Evolutionary conservation across 2,329 filamentous ascomycete genomes (phyloP).

Genomic region (Alternaria sp.): DNA sequence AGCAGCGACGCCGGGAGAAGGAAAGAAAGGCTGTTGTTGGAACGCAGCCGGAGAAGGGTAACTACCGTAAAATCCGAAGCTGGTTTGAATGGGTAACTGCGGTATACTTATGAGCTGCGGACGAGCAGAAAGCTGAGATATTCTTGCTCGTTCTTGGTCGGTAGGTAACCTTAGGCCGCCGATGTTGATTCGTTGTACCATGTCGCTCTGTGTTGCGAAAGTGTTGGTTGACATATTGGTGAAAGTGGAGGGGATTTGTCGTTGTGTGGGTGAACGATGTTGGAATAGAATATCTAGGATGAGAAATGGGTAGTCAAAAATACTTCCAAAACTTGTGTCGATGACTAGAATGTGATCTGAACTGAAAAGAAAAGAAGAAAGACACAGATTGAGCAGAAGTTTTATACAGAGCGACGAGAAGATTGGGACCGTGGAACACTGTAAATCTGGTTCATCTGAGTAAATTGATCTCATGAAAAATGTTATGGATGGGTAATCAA

Average conservation of each 20-base stretch:
- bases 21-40: neutral
- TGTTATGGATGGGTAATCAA: neutral
- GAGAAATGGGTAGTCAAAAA: neutral
- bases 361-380: neutral
- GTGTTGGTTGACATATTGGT: neutral
- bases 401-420: neutral
- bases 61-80: neutral
- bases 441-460: neutral
- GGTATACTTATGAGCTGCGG: neutral
- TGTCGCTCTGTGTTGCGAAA: neutral
- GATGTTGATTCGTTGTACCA: neutral
- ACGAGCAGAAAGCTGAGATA: conserved; percentile 1
- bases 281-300: neutral
- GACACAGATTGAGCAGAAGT: neutral
- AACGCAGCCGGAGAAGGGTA: neutral
- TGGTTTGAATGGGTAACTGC: neutral
- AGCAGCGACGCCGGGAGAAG: neutral
- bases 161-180: neutral
- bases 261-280: neutral
- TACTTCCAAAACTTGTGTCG: neutral
- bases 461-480: neutral
- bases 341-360: neutral
- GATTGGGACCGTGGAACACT: neutral
- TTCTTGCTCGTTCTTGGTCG: neutral
- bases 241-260: neutral